A percentile compares a stretch with the other conserved stretches of the same genome.
Evolutionary conservation across 2,329 filamentous ascomycete species (phyloP).

Genomic region (Ascochyta rabiei): DNA sequence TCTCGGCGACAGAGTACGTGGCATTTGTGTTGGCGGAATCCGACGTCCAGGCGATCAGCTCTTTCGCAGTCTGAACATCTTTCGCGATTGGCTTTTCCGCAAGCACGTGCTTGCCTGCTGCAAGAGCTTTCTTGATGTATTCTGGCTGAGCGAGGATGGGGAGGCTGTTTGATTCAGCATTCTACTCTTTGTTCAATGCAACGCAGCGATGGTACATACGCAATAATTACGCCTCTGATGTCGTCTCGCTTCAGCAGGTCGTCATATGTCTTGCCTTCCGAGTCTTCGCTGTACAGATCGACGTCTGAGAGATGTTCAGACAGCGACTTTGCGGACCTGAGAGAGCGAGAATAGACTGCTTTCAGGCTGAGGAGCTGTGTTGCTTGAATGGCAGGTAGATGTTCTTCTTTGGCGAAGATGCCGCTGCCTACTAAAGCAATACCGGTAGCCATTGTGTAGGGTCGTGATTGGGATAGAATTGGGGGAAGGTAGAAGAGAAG

Average conservation of each 20-base stretch:
- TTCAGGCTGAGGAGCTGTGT: constrained; percentile 62
- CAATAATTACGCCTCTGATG: constrained; percentile 62
- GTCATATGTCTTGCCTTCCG: constrained; percentile 54
- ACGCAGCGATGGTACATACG: constrained; percentile 38
- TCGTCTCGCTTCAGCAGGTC: constrained; percentile 62
- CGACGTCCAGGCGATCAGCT: constrained; percentile 56
- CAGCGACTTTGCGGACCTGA: constrained; percentile 58
- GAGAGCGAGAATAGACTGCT: constrained; percentile 69
- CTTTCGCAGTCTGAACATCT: constrained; percentile 59
- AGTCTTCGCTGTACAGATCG: constrained; percentile 65
- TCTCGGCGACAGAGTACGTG: constrained; percentile 66
- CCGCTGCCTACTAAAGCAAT: constrained; percentile 68
- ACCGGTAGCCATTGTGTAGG: constrained; percentile 48
- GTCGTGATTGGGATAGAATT: background rate
- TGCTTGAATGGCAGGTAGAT: constrained; percentile 67
- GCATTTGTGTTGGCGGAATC: constrained; percentile 48
- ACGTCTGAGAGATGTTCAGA: constrained; percentile 49
- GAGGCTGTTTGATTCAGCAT: constrained; percentile 49
- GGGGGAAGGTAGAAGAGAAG: background rate
- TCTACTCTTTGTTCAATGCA: background rate
- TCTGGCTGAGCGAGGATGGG: constrained; percentile 67
- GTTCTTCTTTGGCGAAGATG: constrained; percentile 66
- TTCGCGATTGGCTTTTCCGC: constrained; percentile 72
- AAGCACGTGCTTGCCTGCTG: constrained; percentile 72
- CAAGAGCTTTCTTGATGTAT: constrained; percentile 63